Evolutionary conservation across 2,329 filamentous ascomycete species (phyloP), one percentile per base, ranked within the genome.

Genomic region (Emmonsia crescens): DNA sequence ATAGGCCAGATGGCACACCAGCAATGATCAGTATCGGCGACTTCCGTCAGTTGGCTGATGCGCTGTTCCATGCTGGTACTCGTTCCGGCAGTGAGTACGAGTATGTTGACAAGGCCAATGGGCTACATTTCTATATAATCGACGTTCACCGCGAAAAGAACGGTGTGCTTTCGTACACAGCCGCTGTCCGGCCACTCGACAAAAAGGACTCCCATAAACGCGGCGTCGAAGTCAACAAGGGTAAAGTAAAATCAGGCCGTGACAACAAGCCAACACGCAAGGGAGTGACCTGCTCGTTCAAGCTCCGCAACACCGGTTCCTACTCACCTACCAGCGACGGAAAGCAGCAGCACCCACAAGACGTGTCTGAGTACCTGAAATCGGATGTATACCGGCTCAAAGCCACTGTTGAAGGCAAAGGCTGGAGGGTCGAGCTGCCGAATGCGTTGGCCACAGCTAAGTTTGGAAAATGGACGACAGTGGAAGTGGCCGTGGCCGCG

Each of bases 11-110:
- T 54, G 64, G 64, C 33, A 62, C 63, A 14, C 54, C 61, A 5
- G 44, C 52, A 6, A 62, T 61, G 60, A 60, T 66, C 60, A 60
- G 52, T 27, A 57, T 66, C n/a, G 63, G 64, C 10, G 64, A 66
- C 58, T 66, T 62, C 64, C 63, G 64, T 40, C 64, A 66, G 33
- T 42, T 66, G 49, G 46, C 61, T 8, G 64, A 66, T 56, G 64
- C 63, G 27, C 56, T 66, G 24, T 66, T 66, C 61, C 64, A 66
- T 36, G 64, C 64, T 51, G 64, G 64, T 33, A 66, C 64, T 8
- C 64, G 64, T n/a, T 66, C 64, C 4, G 64, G 64, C 46, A 66
- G 64, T n/a, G 42, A 66, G 61, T 66, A 58, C 38, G 64, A 66
- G 52, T 63, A 62, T 48, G 55, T 62, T 56, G 64, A 66, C 58